These are phyloP conservation scores for Clarireedia monteithiana DNA, from an alignment of 2,329 filamentous ascomycete genomes.

Conservation along the genomic window DNA sequence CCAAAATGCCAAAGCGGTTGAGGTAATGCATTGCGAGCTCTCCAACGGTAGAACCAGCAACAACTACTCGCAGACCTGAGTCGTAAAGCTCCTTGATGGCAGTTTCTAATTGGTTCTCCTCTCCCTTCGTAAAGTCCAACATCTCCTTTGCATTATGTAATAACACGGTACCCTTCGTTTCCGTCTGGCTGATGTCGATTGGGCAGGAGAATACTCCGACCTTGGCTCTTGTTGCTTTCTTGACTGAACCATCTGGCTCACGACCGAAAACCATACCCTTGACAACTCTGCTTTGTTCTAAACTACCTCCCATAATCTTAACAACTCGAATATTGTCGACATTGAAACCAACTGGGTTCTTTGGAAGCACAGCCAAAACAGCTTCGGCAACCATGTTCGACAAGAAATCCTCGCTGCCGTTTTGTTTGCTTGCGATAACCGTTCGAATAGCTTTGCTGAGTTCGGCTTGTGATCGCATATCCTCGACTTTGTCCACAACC, in stretches of 20 bases:
- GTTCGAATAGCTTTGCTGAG: conserved; percentile 93
- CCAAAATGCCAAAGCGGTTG: conserved; percentile 91
- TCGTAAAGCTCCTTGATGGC: conserved; percentile 94
- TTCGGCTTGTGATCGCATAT: conserved; percentile 73
- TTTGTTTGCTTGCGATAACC: conserved; percentile 94
- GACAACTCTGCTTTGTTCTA: conserved; percentile 90
- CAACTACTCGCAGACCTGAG: conserved; percentile 81
- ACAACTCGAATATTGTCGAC: conserved; percentile 98
- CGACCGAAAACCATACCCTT: conserved; percentile 98
- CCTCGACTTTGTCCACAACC: conserved; percentile 80
- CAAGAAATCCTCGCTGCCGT: conserved; percentile 82
- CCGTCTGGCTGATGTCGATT: conserved; percentile 91
- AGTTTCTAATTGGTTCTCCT: conserved; percentile 85
- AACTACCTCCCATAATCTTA: conserved; percentile 97
- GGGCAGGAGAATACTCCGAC: conserved; percentile 95
- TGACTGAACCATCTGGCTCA: conserved; percentile 85
- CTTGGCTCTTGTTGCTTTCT: conserved; percentile 89
- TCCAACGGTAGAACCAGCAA: conserved; percentile 89
- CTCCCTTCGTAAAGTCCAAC: conserved; percentile 95
- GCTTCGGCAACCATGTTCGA: conserved; percentile 81
- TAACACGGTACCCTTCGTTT: conserved; percentile 97
- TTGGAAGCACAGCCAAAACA: conserved; percentile 81
- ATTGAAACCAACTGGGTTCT: conserved; percentile 94
- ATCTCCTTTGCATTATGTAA: conserved; percentile 98
- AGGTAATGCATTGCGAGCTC: conserved; percentile 96